Evolutionary conservation across 257 asterid genomes (phyloP), one percentile per base, ranked within the genome.

Genomic region (Solanum pimpinellifolium): DNA sequence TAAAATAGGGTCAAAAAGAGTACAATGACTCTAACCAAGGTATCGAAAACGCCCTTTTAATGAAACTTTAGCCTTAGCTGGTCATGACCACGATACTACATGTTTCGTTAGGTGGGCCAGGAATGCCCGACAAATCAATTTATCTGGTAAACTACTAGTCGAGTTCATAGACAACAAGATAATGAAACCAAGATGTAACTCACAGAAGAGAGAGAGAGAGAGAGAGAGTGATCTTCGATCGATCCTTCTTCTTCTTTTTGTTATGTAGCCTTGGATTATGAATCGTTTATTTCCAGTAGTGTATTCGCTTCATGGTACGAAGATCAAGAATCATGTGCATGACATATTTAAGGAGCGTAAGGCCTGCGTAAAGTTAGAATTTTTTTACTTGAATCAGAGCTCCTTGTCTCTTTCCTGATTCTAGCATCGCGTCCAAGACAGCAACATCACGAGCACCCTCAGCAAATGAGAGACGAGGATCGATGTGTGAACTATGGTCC

Each of bases 381-480:
- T 44, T 92, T 88, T 89, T 92, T 44, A 97, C 98, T 86, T 91
- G 95, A 78, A 97, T 93, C 2, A 90, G 86, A 47, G 90, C 91
- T 16, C 98, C 98, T 88, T 92, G 91, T 86, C 68, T 91, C 90
- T 85, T 89, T 80, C 98, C 98, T 60, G 98, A 97, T 90, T 94
- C 98, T 23, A 97, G 98, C 97, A 97, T 97, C 66, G 99, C 99
- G 14, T 92, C 98, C 87, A 94, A 87, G 70, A 97, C 93, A 47
- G 98, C 98, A 85, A 97, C 91, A 88, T 97, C 99, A 35, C 98
- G 91, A 2, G 95, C 96, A 33, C 99, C 98, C 93, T 95, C 99
- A 27, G 91, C 52, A 82, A 86, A 94, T 5, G 97, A 94, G 87
- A 94, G 89, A 18, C 98, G 95, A 60, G 91, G 95, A 92, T 94